phyloP scores from a whole-genome alignment of 306 rosid species.

The Datisca glomerata region DNA sequence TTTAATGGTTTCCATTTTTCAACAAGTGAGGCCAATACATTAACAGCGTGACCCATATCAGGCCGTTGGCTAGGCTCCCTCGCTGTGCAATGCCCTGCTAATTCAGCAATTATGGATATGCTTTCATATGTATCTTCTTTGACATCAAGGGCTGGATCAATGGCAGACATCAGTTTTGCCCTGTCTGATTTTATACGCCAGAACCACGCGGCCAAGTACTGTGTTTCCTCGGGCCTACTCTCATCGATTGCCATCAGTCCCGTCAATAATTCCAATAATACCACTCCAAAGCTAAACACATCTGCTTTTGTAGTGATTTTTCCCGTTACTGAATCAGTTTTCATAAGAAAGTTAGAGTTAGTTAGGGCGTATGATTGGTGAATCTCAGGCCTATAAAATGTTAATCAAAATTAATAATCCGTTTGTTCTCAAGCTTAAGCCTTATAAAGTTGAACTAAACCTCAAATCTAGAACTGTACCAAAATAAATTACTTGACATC shows the following conservation, averaged over 20 bases:
- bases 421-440: too few species aligned
- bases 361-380: too few species aligned
- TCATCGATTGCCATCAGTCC: slow-evolving; percentile 53
- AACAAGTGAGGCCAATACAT: slow-evolving; percentile 42
- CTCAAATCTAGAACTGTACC: too few species aligned
- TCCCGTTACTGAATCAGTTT: slow-evolving; percentile 41
- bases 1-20: slow-evolving; percentile 59
- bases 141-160: slow-evolving; percentile 32
- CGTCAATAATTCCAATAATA: slow-evolving; percentile 43
- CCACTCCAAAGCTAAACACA: slow-evolving; percentile 59
- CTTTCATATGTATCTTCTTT: slow-evolving; percentile 47
- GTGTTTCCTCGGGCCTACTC: slow-evolving; percentile 45
- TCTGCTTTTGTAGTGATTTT: slow-evolving; percentile 55
- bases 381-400: too few species aligned
- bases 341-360: slow-evolving; percentile 6
- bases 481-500: too few species aligned
- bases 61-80: slow-evolving; percentile 55
- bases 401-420: too few species aligned
- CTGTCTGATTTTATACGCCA: slow-evolving; percentile 48
- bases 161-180: slow-evolving; percentile 42
- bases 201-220: slow-evolving; percentile 53
- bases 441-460: too few species aligned
- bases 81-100: slow-evolving; percentile 63
- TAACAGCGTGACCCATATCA: slow-evolving; percentile 59
- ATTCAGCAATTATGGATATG: slow-evolving; percentile 31